Percentiles rank a stretch among this genome's conserved stretches.
Evolutionary conservation across 495 filamentous ascomycete species (phyloP).

Genomic region (Trichoderma virens): DNA sequence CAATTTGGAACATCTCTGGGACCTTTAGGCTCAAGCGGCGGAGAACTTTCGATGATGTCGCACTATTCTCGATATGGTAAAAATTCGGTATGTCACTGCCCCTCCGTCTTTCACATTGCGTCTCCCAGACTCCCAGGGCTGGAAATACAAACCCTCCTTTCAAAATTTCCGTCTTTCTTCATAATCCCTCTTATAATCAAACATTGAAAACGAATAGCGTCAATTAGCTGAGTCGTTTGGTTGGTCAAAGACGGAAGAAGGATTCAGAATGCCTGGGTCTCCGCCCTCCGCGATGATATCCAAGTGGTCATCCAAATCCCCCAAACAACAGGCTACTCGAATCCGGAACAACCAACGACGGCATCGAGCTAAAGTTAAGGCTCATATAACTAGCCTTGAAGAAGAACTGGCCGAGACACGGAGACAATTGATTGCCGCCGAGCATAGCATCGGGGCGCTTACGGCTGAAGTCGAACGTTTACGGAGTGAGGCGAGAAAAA

Average conservation of each 20-base stretch:
- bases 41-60: not conserved
- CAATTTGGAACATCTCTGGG: not conserved
- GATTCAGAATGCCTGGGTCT: not conserved
- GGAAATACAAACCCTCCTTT: too few species aligned
- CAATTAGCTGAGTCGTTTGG: not conserved
- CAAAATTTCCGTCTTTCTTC: too few species aligned
- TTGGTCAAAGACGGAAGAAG: not conserved
- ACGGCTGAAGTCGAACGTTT: conserved; percentile 13
- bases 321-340: not conserved
- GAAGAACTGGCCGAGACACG: conserved; percentile 13
- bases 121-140: not conserved
- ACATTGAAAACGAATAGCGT: not conserved
- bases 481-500: not conserved
- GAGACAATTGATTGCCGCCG: conserved; percentile 16
- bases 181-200: not conserved
- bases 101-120: not conserved
- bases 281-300: not conserved
- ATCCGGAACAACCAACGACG: conserved; percentile 23
- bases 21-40: not conserved
- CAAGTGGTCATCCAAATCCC: conserved; percentile 1
- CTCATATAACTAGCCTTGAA: conserved; percentile 20
- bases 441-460: conserved; percentile 16
- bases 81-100: not conserved
- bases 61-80: not conserved
- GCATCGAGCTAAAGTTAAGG: conserved; percentile 25